phyloP scores from a whole-genome alignment of 768 basidiomycete genomes.

The Lanmaoa rubissima region DNA sequence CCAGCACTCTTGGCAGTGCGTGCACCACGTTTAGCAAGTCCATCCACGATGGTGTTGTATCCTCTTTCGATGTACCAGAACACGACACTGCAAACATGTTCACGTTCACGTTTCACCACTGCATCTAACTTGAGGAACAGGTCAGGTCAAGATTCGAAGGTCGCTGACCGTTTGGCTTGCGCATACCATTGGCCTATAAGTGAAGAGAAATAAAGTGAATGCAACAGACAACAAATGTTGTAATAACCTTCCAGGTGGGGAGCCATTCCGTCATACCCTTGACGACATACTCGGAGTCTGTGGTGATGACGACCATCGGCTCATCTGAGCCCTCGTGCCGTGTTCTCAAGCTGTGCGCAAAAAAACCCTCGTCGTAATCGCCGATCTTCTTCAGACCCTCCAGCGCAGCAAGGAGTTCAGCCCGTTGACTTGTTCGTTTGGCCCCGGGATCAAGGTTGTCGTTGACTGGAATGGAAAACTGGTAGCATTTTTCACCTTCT shows the following conservation, averaged over 20 bases:
- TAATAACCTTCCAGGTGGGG: slow-evolving; percentile 3
- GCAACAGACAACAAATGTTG: background rate
- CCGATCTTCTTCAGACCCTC: slow-evolving; percentile 28
- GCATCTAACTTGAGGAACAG: slow-evolving; percentile 5
- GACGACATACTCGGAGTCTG: slow-evolving; percentile 7
- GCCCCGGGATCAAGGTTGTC: slow-evolving; percentile 20
- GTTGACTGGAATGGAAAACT: slow-evolving; percentile 22
- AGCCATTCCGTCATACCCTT: slow-evolving; percentile 7
- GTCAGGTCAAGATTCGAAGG: slow-evolving; percentile 9
- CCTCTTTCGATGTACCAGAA: slow-evolving; percentile 27
- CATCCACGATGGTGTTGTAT: slow-evolving; percentile 26
- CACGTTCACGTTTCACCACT: background rate
- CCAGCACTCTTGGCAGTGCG: background rate
- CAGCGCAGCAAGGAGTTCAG: slow-evolving; percentile 31
- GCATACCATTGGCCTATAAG: background rate
- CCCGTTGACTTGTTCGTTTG: slow-evolving; percentile 31
- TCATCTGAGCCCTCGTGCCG: background rate
- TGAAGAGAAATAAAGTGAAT: background rate
- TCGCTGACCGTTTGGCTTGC: background rate
- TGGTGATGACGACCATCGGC: background rate
- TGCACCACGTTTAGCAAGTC: slow-evolving; percentile 17
- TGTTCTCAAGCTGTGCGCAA: background rate
- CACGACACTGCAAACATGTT: slow-evolving; percentile 11
- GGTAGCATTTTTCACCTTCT: background rate
- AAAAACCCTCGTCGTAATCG: slow-evolving; percentile 18